phyloP scores from a whole-genome alignment of 2,329 filamentous ascomycete genomes.

The Calonectria fujianensis region DNA sequence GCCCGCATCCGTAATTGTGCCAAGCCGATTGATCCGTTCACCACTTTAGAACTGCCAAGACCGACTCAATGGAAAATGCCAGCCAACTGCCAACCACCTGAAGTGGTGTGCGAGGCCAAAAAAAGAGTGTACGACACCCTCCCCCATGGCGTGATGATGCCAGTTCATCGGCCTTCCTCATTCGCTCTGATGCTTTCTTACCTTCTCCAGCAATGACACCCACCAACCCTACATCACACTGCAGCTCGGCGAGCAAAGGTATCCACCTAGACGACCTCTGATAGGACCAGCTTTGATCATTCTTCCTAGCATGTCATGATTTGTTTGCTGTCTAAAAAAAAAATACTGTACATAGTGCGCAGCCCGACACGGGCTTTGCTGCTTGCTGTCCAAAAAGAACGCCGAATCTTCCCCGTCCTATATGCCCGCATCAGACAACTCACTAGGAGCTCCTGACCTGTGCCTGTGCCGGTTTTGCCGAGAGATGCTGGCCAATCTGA shows the following conservation, averaged over 20 bases:
- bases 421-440: constrained; percentile 37
- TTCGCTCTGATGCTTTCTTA: constrained; percentile 11
- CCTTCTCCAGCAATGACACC: constrained; percentile 2
- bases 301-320: constrained; percentile 11
- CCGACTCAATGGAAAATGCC: constrained; percentile 9
- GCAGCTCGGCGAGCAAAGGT: constrained; percentile 3
- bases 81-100: background rate
- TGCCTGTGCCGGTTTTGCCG: constrained; percentile 26
- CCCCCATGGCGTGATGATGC: constrained; percentile 30
- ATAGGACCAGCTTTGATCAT: constrained; percentile 6
- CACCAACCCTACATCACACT: constrained; percentile 3
- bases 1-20: background rate
- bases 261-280: background rate
- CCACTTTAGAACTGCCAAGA: constrained; percentile 2
- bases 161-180: constrained; percentile 24
- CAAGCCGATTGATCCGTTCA: constrained; percentile 16
- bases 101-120: background rate
- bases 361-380: constrained; percentile 40
- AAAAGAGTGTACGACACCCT: background rate
- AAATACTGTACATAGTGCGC: constrained; percentile 34
- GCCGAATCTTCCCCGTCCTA: constrained; percentile 50
- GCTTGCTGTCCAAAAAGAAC: constrained; percentile 46
- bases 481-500: constrained; percentile 37
- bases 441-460: constrained; percentile 31
- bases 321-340: constrained; percentile 32